Conservation (phyloP, 257 asterid genomes). For the Capsicum rhomboideum region DNA sequence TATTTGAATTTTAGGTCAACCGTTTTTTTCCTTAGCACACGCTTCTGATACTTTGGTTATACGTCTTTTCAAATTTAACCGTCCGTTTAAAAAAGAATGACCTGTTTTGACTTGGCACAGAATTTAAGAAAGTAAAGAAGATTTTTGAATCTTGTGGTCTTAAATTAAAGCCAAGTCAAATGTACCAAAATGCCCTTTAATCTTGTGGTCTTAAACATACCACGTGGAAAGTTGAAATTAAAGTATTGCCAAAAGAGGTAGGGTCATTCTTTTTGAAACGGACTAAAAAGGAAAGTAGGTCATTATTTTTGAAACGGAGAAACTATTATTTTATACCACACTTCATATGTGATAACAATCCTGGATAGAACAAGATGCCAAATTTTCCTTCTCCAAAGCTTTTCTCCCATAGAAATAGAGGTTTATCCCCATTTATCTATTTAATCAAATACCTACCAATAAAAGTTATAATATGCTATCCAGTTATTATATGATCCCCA, state of each 20-base stretch:
- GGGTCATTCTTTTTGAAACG: too few relatives aligned
- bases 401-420: not conserved
- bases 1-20: not conserved
- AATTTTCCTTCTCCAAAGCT: not conserved
- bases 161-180: too few relatives aligned
- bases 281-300: too few relatives aligned
- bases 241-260: too few relatives aligned
- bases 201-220: too few relatives aligned
- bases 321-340: not conserved
- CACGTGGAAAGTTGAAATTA: too few relatives aligned
- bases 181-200: too few relatives aligned
- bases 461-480: not conserved
- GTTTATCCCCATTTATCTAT: not conserved
- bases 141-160: too few relatives aligned
- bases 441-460: not conserved
- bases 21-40: not conserved
- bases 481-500: not conserved
- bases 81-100: too few relatives aligned
- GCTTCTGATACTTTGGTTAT: not conserved
- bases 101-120: too few relatives aligned
- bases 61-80: not conserved
- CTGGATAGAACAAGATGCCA: not conserved
- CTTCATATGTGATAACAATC: not conserved
- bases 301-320: too few relatives aligned
- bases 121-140: too few relatives aligned